Evolutionary conservation across 2,329 filamentous ascomycete genomes (phyloP), one percentile per base, ranked within the genome.

Genomic region (Fusarium zealandicum): DNA sequence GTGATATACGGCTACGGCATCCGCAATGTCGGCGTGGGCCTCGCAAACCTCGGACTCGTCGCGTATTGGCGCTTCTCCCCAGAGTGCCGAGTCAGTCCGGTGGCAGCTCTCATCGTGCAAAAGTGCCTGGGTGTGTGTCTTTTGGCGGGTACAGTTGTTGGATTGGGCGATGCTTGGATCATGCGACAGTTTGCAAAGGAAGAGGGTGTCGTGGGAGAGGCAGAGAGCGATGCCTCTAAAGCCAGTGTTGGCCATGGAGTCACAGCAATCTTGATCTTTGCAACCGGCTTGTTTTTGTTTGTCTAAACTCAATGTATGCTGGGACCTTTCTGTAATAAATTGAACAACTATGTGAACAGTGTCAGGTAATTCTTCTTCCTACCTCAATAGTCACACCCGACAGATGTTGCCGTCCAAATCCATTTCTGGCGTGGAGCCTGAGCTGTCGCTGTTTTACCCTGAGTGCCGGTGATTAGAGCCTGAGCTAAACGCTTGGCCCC

Each of bases 61-160:
- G 54, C 54, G 6, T 61, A 59, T 22, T 61, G 54, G 58, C 35
- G 59, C n/a, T 51, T 62, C 22, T 62, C 58, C 0, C 54, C 54
- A 0, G 31, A 59, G 4, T 61, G 58, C 0, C 49, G 20, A 9
- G 38, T 39, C 3, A 59, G 45, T 14, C 49, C 58, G 0, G 6
- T 59, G 8, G 58, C 44, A 5, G 37, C 54, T 0, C 58, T 54
- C 0, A 9, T 54, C 1, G 43, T 41, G 1, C 51, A 44, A 9
- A 61, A 41, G 10, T 62, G 58, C 2, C 14, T 61, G 22, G 58
- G 58, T 5, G 36, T 62, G 5, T 62, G 49, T 20, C 48, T 62
- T 17, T 55, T 61, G 22, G 10, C 42, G 1, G 58, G 58, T 9
- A 51, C 58, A 1, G 4, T 59, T 1, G 54, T 61, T 9, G 58